Evolutionary conservation across 306 rosid genomes (phyloP).

Genomic region (Gynostemma pentaphyllum): DNA sequence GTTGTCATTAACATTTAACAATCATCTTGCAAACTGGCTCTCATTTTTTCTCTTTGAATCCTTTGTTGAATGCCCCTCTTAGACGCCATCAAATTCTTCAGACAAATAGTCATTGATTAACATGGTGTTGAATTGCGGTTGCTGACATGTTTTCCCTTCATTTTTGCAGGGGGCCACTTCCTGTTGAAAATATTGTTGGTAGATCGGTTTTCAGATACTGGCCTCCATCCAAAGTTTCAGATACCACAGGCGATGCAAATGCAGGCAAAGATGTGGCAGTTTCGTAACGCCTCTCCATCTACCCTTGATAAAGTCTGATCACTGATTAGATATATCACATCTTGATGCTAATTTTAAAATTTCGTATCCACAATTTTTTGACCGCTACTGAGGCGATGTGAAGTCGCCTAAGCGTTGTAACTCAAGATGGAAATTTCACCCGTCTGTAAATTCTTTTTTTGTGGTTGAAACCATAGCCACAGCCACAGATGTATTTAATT

Average conservation of each 20-base stretch:
- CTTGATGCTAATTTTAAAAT: neutral
- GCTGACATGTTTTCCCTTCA: neutral
- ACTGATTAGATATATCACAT: neutral
- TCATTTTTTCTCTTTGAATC: neutral
- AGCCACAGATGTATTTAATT: neutral
- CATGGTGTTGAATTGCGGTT: neutral
- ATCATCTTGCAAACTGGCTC: neutral
- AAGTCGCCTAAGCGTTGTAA: neutral
- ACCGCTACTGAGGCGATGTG: neutral
- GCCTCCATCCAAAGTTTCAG: slow-evolving; percentile 75
- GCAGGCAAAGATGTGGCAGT: slow-evolving; percentile 31
- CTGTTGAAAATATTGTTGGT: slow-evolving; percentile 74
- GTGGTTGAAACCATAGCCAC: neutral
- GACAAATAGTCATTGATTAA: neutral
- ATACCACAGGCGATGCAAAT: slow-evolving; percentile 19
- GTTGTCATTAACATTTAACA: neutral
- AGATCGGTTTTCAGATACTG: slow-evolving; percentile 86
- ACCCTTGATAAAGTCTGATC: neutral
- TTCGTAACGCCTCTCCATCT: slow-evolving; percentile 28
- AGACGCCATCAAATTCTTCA: slow-evolving; percentile 11
- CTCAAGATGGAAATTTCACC: neutral
- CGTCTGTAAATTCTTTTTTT: neutral
- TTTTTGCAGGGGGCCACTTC: slow-evolving; percentile 89
- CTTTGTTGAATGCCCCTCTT: slow-evolving; percentile 14
- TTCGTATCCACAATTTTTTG: neutral